These are phyloP conservation scores for Polytrichum commune DNA, from an alignment of 225 moss, liverwort and hornwort genomes.

Conservation along the genomic window DNA sequence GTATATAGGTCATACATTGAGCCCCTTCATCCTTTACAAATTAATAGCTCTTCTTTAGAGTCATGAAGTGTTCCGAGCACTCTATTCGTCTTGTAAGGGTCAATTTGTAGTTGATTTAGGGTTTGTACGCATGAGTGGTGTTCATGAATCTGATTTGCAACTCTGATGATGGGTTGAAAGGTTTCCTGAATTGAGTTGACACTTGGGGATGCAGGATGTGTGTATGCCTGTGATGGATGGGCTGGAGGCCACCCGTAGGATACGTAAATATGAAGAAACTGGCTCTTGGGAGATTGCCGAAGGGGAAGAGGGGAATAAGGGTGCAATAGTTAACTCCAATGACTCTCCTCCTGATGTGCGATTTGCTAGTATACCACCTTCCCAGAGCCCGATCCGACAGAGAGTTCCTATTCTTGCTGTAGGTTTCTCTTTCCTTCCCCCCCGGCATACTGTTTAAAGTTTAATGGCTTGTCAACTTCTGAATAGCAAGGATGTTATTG, in stretches of 20 bases:
- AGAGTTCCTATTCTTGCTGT: slow-evolving; percentile 58
- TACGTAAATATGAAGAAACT: slow-evolving; percentile 23
- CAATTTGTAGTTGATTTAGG: no score
- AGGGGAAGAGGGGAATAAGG: neutral
- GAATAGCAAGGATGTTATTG: no score
- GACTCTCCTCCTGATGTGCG: slow-evolving; percentile 2
- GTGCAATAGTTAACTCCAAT: neutral
- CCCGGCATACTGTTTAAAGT: neutral
- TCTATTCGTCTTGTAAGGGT: no score
- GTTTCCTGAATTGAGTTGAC: no score
- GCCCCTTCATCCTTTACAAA: no score
- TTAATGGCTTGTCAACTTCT: no score
- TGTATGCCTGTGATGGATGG: slow-evolving; percentile 40
- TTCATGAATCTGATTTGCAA: no score
- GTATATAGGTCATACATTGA: no score
- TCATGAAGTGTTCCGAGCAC: no score
- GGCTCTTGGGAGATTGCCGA: slow-evolving; percentile 12
- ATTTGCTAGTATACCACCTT: neutral
- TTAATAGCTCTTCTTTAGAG: no score
- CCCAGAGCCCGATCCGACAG: slow-evolving; percentile 1
- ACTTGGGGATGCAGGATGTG: slow-evolving; percentile 15
- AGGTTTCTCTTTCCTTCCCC: neutral
- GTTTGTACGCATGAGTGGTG: no score
- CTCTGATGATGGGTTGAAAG: no score
- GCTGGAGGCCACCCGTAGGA: slow-evolving; percentile 21